These are phyloP conservation scores for Psilocybe subaeruginosa DNA, from an alignment of 768 basidiomycete species.

Conservation along the genomic window DNA sequence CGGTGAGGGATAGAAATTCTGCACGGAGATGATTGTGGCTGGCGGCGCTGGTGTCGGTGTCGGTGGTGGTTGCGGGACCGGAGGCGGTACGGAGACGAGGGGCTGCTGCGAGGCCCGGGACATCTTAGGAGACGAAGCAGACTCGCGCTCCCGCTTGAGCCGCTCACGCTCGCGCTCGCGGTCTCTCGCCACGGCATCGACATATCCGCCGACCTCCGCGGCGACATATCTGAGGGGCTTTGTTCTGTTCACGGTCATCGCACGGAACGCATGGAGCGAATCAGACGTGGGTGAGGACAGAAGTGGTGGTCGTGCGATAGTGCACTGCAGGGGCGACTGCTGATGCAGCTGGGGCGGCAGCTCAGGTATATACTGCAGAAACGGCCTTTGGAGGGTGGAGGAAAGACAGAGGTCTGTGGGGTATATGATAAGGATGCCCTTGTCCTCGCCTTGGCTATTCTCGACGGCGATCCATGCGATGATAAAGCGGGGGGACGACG, in stretches of 20 bases:
- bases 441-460: constrained; percentile 81
- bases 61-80: constrained; percentile 2
- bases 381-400: constrained; percentile 33
- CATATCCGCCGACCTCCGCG: constrained; percentile 65
- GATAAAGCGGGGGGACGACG: constrained; percentile 51
- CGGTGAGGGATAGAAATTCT: constrained; percentile 66
- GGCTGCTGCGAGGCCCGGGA: constrained; percentile 24
- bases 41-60: constrained; percentile 19
- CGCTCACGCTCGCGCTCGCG: constrained; percentile 79
- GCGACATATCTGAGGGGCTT: constrained; percentile 58
- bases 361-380: constrained; percentile 61
- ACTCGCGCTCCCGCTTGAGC: constrained; percentile 67
- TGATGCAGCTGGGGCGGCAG: constrained; percentile 66
- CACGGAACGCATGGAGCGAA: constrained; percentile 46
- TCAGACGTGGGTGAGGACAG: constrained; percentile 31
- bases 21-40: constrained; percentile 20
- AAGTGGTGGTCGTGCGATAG: constrained; percentile 11
- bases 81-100: constrained; percentile 21
- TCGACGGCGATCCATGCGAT: constrained; percentile 78
- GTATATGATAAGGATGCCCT: constrained; percentile 76
- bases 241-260: constrained; percentile 53
- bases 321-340: constrained; percentile 41
- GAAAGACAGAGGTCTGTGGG: constrained; percentile 61
- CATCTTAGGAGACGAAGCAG: constrained; percentile 36
- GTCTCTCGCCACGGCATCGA: constrained; percentile 76